phyloP scores from a whole-genome alignment of 202 grass and related monocot genomes.

The Alloteropsis angusta region DNA sequence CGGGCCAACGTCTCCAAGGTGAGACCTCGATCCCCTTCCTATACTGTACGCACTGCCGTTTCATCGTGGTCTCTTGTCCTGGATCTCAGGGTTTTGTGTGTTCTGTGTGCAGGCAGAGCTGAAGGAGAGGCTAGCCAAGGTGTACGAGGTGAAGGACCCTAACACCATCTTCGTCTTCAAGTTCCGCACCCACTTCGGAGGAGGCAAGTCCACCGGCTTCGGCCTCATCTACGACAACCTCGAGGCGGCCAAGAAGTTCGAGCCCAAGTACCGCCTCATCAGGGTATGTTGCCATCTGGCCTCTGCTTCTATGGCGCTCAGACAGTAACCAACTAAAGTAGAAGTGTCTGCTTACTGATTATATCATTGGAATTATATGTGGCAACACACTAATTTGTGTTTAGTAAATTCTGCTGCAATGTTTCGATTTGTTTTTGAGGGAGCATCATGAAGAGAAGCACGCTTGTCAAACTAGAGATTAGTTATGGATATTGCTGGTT shows the following conservation, averaged over 20 bases:
- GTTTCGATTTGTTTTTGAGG: not conserved
- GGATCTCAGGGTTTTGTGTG: conserved; percentile 5
- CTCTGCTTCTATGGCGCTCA: not conserved
- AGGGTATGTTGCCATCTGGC: conserved; percentile 31
- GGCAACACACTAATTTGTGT: not conserved
- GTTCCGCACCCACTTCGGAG: conserved; percentile 68
- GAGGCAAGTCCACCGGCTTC: conserved; percentile 62
- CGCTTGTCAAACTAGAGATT: not conserved
- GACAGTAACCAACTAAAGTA: no score
- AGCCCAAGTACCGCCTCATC: conserved; percentile 74
- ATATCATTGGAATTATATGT: not conserved
- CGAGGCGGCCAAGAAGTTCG: conserved; percentile 57
- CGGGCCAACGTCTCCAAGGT: conserved; percentile 66
- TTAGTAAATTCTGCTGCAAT: not conserved
- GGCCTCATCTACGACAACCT: conserved; percentile 64
- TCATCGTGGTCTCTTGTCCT: not conserved
- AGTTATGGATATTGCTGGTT: not conserved
- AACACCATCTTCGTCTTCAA: conserved; percentile 67
- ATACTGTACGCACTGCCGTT: not conserved
- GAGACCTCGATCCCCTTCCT: not conserved
- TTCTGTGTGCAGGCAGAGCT: conserved; percentile 39
- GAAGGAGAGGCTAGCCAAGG: conserved; percentile 44
- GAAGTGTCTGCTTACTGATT: not conserved
- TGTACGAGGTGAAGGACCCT: conserved; percentile 60
- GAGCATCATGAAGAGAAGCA: not conserved